Base-by-base conservation (phyloP, 2,329 filamentous ascomycete genomes). In the Aureobasidium subglaciale region DNA sequence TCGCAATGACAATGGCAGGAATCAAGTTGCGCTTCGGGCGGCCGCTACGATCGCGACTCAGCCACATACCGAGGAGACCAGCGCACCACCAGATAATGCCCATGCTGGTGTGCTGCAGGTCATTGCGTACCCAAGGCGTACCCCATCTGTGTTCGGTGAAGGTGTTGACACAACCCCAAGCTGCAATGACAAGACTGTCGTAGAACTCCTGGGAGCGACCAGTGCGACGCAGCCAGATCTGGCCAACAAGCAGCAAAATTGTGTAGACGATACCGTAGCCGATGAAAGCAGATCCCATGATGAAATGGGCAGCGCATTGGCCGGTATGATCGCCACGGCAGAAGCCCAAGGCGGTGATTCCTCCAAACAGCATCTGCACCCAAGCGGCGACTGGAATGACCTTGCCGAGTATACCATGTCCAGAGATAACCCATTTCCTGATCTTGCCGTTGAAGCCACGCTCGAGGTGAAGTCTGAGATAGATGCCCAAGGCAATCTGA, bases 81-180 rank as follows among this genome's bases (percentile, higher is more conserved):
- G 93, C 92, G 64, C 85, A 88, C 92, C 92, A 99, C 93, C 93
- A 99, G 50, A 99, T 84, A 59, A 99, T 83, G n/a, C 93, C 93
- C 92, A 99, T 97, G n/a, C 88, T 89, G 0, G 93, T 99, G 71
- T 99, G 93, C 70, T 99, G 92, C 74, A 96, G 83, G 70, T 99
- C 93, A 67, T 96, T 97, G 71, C 82, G 84, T 52, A 87, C 90
- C 93, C 93, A 99, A 0, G 82, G 80, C 1, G 78, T 78, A 55
- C 93, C 93, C 93, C 93, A 99, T 52, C 87, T 83, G 68, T 99
- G 93, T 71, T 97, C 93, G 16, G 93, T 99, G 64, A 99, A 97
- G 8, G 93, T 97, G 71, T 97, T 99, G 72, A 99, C 86, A 67
- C 90, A 95, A 30, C 92, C 93, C 93, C 93, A 99, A 1, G 87